Evolutionary conservation across 257 asterid species (phyloP).

Genomic region (Solanum etuberosum): DNA sequence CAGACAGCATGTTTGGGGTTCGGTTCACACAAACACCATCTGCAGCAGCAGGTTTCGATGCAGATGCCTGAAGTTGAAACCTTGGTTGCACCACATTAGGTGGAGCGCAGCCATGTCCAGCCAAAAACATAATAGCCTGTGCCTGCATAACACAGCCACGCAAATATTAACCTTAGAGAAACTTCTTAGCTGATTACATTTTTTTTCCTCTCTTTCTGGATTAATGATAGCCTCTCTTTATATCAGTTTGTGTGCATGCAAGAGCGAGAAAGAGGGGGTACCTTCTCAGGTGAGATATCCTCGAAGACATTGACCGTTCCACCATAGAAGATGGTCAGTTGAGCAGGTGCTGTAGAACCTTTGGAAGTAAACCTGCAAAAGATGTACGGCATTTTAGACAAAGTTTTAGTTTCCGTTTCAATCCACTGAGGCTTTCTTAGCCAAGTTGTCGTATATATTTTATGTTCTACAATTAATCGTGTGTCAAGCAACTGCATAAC

Average conservation of each 20-base stretch:
- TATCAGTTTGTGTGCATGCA: background rate
- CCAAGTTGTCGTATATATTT: background rate
- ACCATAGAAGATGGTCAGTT: constrained; percentile 65
- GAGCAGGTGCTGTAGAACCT: constrained; percentile 32
- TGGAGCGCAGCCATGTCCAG: constrained; percentile 32
- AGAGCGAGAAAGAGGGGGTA: constrained; percentile 1
- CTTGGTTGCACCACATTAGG: constrained; percentile 30
- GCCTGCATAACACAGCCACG: constrained; percentile 34
- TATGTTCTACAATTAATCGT: background rate
- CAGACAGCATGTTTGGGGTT: constrained; percentile 15
- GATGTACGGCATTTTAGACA: background rate
- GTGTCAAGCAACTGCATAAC: background rate
- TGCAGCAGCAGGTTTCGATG: constrained; percentile 27
- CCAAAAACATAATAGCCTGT: constrained; percentile 69
- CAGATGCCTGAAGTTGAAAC: constrained; percentile 28
- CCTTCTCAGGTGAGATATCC: constrained; percentile 76
- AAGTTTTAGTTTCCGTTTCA: background rate
- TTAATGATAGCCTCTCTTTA: background rate
- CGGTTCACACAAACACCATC: constrained; percentile 29
- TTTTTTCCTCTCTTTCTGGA: background rate
- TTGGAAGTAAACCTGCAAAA: constrained; percentile 32
- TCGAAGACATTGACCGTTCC: constrained; percentile 66
- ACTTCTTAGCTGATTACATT: background rate
- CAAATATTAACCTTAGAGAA: background rate
- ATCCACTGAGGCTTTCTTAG: background rate